Conservation (phyloP, 2,329 filamentous ascomycete species). For the Fusarium buharicum region DNA sequence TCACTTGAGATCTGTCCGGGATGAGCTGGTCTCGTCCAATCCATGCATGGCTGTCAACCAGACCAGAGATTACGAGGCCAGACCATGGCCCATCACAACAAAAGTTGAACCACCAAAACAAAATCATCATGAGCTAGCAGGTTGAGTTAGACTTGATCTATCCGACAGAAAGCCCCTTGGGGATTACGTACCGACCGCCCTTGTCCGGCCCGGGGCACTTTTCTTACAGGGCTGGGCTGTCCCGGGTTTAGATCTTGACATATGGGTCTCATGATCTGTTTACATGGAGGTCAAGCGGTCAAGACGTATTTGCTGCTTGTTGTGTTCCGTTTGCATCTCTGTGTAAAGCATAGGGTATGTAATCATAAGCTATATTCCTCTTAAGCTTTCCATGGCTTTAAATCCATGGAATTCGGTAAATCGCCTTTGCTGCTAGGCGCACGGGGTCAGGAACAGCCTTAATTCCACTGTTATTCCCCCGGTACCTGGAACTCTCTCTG, state of each 20-base stretch:
- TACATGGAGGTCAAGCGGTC: background rate
- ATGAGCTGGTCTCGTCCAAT: constrained; percentile 23
- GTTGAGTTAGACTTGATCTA: constrained; percentile 18
- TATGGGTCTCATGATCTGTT: constrained; percentile 13
- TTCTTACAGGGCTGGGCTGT: constrained; percentile 12
- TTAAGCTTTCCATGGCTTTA: constrained; percentile 2
- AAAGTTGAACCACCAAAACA: constrained; percentile 24
- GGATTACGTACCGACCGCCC: constrained; percentile 37
- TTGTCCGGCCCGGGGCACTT: constrained; percentile 18
- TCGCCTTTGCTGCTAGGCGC: constrained; percentile 26
- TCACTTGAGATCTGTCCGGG: constrained; percentile 40
- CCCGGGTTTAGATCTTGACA: constrained; percentile 30
- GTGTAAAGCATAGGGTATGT: background rate
- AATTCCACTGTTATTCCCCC: constrained; percentile 23
- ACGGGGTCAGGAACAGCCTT: constrained; percentile 32
- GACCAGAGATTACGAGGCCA: constrained; percentile 34
- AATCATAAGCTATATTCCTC: background rate
- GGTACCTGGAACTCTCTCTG: constrained; percentile 14
- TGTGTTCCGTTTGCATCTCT: constrained; percentile 11
- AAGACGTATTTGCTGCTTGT: too few relatives aligned
- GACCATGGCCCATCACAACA: constrained; percentile 28
- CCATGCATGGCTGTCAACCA: constrained; percentile 17
- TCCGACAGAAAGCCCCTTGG: constrained; percentile 18
- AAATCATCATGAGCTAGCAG: background rate
- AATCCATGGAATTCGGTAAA: background rate